Evolutionary conservation across 2,329 filamentous ascomycete genomes (phyloP), one percentile per base, ranked within the genome.

Genomic region (Beauveria caledonica): DNA sequence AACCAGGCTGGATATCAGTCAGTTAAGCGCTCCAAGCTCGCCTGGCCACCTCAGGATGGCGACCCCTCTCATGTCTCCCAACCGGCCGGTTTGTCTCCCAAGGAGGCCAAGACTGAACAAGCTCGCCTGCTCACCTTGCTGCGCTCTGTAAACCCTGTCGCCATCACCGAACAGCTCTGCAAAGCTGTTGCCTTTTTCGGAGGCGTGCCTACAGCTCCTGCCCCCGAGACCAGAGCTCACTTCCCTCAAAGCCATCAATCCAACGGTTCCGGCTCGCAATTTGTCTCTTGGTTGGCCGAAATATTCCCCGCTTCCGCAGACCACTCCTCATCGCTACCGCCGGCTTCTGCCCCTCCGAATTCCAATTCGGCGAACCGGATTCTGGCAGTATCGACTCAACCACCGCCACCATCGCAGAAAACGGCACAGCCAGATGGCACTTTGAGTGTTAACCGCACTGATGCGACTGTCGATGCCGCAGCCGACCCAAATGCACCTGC

Each of bases 111-210:
- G 68, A 66, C 75, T 11, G 83, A 87, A 66, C 84, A 86, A 67
- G 80, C 81, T 62, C 79, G 85, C 33, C 72, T 87, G 2, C 72
- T 87, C 50, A 81, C 79, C 5, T 72, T 86, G 13, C 70, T 87
- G 21, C 77, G 80, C 52, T 80, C 76, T 46, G 71, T 86, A 11
- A 77, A 82, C 63, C 84, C 84, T 10, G 66, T 77, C 9, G 73
- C 77, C 3, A 81, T 87, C 0, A 83, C 86, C 21, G 83, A 86
- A 62, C 83, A 85, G 66, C 73, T 87, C 39, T 86, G 82, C 67
- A 86, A 80, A 65, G 84, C 82, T 2, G 68, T 87, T 58, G 78
- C 80, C n/a, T 86, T 84, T 65, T 87, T 86, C 69, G 84, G 85
- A 8, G 83, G 84, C 27, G 77, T 82, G 50, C 81, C 83, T 42